These are phyloP conservation scores for Cryptococcus sp. DNA, from an alignment of 1,284 basidiomycete species.

Conservation along the genomic window DNA sequence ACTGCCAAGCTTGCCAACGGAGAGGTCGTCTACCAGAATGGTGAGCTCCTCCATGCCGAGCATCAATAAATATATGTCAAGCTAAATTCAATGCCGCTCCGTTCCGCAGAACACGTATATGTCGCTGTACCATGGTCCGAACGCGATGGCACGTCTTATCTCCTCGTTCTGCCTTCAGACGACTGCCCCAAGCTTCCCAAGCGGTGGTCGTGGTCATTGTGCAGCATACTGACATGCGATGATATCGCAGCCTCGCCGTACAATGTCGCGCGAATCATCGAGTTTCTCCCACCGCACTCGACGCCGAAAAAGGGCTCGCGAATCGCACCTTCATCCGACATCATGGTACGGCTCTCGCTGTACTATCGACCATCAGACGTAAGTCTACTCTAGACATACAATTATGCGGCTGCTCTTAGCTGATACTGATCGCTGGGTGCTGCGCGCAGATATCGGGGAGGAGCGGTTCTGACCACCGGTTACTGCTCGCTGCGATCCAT, in stretches of 20 bases:
- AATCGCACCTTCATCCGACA: constrained; percentile 25
- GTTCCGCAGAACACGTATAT: constrained; percentile 82
- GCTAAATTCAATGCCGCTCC: constrained; percentile 8
- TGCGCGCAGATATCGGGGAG: constrained; percentile 53
- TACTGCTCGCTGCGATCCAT: constrained; percentile 91
- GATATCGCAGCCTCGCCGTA: constrained; percentile 65
- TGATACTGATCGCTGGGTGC: background rate
- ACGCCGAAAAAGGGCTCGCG: constrained; percentile 43
- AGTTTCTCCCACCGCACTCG: constrained; percentile 72
- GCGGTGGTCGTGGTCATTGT: background rate
- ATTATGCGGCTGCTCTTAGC: background rate
- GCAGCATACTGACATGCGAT: constrained; percentile 2
- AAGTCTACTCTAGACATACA: constrained; percentile 56
- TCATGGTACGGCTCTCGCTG: constrained; percentile 77
- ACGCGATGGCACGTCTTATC: constrained; percentile 67
- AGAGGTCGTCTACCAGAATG: constrained; percentile 47
- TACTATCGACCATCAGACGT: constrained; percentile 76
- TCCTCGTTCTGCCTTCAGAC: background rate
- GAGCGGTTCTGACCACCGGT: constrained; percentile 73
- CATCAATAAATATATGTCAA: background rate
- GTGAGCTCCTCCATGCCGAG: constrained; percentile 24
- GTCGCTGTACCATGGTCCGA: constrained; percentile 87
- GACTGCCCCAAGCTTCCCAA: background rate
- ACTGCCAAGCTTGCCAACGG: constrained; percentile 50
- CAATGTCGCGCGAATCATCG: constrained; percentile 92